Percentiles rank a stretch among this genome's conserved stretches.
phyloP scores from a whole-genome alignment of 1,284 basidiomycete genomes.

The Apiotrichum gamsii region DNA sequence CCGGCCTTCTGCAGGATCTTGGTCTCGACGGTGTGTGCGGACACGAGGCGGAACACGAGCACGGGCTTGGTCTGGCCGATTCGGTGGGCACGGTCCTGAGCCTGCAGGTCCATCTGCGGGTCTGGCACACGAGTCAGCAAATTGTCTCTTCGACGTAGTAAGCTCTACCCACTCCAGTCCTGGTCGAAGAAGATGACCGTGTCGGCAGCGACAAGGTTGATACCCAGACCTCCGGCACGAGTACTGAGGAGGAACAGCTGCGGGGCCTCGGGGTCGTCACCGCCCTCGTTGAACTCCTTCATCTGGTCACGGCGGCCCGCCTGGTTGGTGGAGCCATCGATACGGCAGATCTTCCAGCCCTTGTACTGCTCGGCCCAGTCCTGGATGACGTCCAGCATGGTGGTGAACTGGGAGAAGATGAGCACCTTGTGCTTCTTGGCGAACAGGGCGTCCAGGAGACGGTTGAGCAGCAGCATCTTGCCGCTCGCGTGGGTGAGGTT shows the following conservation, averaged over 20 bases:
- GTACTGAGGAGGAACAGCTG: constrained; percentile 85
- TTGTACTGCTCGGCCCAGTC: constrained; percentile 82
- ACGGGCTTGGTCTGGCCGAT: constrained; percentile 89
- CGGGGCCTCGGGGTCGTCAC: constrained; percentile 59
- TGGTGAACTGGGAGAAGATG: constrained; percentile 89
- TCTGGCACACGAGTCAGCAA: constrained; percentile 54
- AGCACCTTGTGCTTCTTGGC: constrained; percentile 78
- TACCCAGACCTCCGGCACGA: constrained; percentile 82
- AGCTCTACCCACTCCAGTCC: constrained; percentile 68
- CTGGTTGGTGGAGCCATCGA: constrained; percentile 77
- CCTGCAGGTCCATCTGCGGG: constrained; percentile 94
- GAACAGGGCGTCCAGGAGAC: constrained; percentile 80
- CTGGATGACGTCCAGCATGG: constrained; percentile 89
- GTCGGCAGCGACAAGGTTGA: constrained; percentile 89
- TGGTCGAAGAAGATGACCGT: constrained; percentile 93
- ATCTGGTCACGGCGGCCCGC: constrained; percentile 78
- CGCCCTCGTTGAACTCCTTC: constrained; percentile 73
- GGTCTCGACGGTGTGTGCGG: constrained; percentile 81
- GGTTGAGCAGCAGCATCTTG: constrained; percentile 93
- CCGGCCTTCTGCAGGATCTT: constrained; percentile 83
- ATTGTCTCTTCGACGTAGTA: too few relatives aligned
- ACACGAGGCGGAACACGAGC: constrained; percentile 79
- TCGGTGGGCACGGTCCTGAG: constrained; percentile 89
- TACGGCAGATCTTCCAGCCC: constrained; percentile 74
- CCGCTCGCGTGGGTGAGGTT: constrained; percentile 79